Conservation (phyloP, 2,329 filamentous ascomycete species). For the Zasmidium angulare region DNA sequence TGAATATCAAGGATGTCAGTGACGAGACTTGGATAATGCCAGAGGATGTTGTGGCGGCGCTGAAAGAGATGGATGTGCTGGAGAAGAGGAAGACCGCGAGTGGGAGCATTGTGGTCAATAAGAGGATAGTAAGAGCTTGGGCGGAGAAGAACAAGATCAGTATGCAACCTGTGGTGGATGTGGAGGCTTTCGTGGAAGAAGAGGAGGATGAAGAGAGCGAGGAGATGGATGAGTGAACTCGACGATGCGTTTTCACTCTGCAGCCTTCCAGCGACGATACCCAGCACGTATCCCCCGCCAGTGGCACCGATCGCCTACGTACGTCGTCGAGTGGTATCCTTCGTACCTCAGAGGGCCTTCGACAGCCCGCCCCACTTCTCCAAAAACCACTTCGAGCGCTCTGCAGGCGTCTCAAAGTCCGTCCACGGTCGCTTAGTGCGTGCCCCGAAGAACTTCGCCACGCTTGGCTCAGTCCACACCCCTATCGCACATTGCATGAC, state of each 20-base stretch:
- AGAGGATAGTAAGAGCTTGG: constrained; percentile 65
- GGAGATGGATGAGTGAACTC: constrained; percentile 1
- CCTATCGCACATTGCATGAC: neutral
- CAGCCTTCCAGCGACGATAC: neutral
- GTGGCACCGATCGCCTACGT: too few species aligned
- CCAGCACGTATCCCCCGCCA: neutral
- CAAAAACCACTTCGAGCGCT: neutral
- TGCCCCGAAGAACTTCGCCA: neutral
- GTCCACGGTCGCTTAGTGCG: neutral
- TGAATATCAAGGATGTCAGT: constrained; percentile 72
- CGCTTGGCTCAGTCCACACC: neutral
- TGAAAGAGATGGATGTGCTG: constrained; percentile 77
- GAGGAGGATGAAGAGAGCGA: constrained; percentile 44
- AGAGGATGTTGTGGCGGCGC: constrained; percentile 76
- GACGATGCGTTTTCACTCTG: neutral
- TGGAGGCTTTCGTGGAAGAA: constrained; percentile 70
- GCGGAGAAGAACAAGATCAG: constrained; percentile 62
- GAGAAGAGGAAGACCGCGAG: constrained; percentile 53
- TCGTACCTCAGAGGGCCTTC: too few species aligned
- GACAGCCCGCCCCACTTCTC: neutral
- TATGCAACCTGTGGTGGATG: constrained; percentile 67
- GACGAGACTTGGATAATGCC: constrained; percentile 77
- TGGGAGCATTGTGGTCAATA: constrained; percentile 56
- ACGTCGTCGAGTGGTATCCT: too few species aligned
- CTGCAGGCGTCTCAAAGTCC: neutral